phyloP scores from a whole-genome alignment of 1,139 yeast genomes.

The Pichia sp. region DNA sequence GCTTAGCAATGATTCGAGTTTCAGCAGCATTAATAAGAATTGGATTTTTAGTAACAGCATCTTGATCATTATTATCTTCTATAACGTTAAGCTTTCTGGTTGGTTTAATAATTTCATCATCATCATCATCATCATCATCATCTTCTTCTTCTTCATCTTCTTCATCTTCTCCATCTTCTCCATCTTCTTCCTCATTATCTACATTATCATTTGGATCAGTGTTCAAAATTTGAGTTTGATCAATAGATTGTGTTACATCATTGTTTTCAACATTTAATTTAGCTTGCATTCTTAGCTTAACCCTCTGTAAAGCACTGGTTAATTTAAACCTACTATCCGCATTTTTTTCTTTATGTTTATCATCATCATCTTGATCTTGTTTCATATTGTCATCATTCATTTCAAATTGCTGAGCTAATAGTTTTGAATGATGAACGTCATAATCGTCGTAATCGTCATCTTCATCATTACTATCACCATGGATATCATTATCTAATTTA shows the following conservation, averaged over 20 bases:
- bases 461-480: not conserved
- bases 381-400: not conserved
- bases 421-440: slow-evolving; percentile 8
- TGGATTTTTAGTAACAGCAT: not conserved
- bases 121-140: slow-evolving; percentile 5
- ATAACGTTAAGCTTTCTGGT: not conserved
- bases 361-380: too few relatives aligned
- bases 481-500: not conserved
- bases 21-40: not conserved
- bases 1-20: not conserved
- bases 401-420: slow-evolving; percentile 9
- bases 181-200: not conserved
- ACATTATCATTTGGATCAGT: not conserved
- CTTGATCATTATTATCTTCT: not conserved
- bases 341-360: not conserved
- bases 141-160: not conserved
- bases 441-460: slow-evolving; percentile 8
- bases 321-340: not conserved
- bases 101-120: slow-evolving; percentile 5
- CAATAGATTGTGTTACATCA: not conserved
- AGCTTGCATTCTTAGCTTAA: slow-evolving; percentile 2
- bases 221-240: not conserved
- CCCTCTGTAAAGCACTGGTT: slow-evolving; percentile 6
- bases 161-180: slow-evolving; percentile 3
- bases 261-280: not conserved